Evolutionary conservation across 306 rosid species (phyloP), one percentile per base, ranked within the genome.

Genomic region (Casuarina glauca): DNA sequence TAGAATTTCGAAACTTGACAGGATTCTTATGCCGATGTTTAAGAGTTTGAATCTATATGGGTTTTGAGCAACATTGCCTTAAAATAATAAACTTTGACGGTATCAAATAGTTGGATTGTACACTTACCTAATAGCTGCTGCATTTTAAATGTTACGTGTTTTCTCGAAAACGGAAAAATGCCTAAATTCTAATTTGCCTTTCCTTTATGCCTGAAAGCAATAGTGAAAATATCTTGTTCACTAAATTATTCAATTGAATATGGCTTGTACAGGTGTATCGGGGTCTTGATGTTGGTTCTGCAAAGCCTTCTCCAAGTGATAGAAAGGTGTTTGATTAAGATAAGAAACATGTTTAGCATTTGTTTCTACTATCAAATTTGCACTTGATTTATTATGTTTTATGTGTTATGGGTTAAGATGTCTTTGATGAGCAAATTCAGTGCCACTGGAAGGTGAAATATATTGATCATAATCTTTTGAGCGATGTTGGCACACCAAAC

Each of bases 261-360:
- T 71, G 67, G 61, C 20, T 74, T 74, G 62, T 77, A 1, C 89
- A 95, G 97, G 94, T 95, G 9, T 95, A 91, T 81, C 84, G 81
- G 66, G 97, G 97, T 78, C 97, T 95, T 79, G 97, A 95, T 80
- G 50, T 95, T 80, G 98, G 97, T 79, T 95, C 97, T 45, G 98
- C 97, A 4, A 95, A 92, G 91, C 97, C 98, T 78, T 87, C 97
- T 38, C 74, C 75, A 50, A 49, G 75, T 43, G 96, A 95, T 66
- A 88, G 97, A 88, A 82, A 89, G 93, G 97, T 92, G 79, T 53
- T 49, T 78, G 42, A 51, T 76, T 84, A 68, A 79, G 42, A 74
- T 32, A 50, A 39, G 38, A 45, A 74, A 17, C 67, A 48, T 81
- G 70, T 45, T 72, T 73, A 58, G 54, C 71, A 8, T 63, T 13